Conservation (phyloP, 2,329 filamentous ascomycete genomes). For the Xylariaceae sp. region DNA sequence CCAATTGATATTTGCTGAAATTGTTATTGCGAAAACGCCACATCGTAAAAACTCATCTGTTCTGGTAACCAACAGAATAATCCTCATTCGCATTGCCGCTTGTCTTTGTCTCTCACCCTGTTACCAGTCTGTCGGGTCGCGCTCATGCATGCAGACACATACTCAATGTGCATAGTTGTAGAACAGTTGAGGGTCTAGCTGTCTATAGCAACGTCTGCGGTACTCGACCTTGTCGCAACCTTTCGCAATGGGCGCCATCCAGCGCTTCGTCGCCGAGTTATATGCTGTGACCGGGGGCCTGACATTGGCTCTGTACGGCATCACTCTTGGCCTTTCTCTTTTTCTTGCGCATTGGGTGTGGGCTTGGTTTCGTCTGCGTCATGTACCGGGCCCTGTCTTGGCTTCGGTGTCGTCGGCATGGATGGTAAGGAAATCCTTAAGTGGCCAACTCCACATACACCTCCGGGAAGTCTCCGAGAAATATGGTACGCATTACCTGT, state of each 20-base stretch:
- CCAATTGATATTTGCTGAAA: no score
- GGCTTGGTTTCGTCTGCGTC: conserved; percentile 28
- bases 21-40: no score
- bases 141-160: conserved; percentile 1
- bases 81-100: no score
- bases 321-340: conserved; percentile 7
- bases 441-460: conserved; percentile 23
- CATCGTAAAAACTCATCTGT: no score
- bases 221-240: conserved; percentile 4
- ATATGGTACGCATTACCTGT: conserved; percentile 11
- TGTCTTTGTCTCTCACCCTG: no score
- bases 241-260: conserved; percentile 9
- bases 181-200: background rate
- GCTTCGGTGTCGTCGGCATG: conserved; percentile 25
- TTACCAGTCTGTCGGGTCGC: conserved; percentile 16
- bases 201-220: background rate
- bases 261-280: conserved; percentile 7
- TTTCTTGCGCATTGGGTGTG: conserved; percentile 9
- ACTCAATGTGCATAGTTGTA: background rate
- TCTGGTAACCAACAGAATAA: no score
- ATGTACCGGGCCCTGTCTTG: conserved; percentile 28
- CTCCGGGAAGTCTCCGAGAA: conserved; percentile 18
- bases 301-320: conserved; percentile 10
- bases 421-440: conserved; percentile 25
- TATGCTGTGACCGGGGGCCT: conserved; percentile 3